Evolutionary conservation across 129 eudicot genomes (phyloP).

Genomic region (Glebionis coronaria): DNA sequence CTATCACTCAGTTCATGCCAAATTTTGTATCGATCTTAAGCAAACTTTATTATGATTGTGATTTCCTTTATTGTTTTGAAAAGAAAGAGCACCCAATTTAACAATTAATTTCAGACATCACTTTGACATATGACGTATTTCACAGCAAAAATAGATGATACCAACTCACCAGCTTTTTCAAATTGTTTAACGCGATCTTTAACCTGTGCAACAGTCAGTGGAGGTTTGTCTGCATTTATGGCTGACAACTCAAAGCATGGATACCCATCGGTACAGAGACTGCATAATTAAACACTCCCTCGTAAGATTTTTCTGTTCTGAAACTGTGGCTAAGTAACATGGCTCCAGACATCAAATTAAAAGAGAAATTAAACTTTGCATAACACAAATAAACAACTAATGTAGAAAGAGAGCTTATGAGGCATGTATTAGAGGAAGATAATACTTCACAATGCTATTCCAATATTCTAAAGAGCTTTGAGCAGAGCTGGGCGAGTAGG

Average conservation of each 20-base stretch:
- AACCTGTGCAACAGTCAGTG: slow-evolving; percentile 63
- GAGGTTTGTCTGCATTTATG: slow-evolving; percentile 94
- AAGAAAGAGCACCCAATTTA: too few species aligned
- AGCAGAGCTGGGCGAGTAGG: neutral
- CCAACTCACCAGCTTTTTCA: slow-evolving; percentile 72
- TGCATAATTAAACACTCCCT: slow-evolving; percentile 36
- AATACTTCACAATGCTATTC: neutral
- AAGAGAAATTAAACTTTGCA: neutral
- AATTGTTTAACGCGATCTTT: slow-evolving; percentile 82
- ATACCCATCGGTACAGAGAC: slow-evolving; percentile 73
- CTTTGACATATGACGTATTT: too few species aligned
- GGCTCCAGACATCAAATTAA: neutral
- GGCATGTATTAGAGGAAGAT: slow-evolving; percentile 4
- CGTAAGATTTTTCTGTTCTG: neutral
- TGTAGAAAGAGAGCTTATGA: neutral
- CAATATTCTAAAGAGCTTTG: neutral
- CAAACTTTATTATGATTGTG: too few species aligned
- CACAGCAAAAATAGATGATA: neutral
- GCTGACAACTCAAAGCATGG: slow-evolving; percentile 97
- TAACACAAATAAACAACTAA: slow-evolving; percentile 1
- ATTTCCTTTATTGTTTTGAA: too few species aligned
- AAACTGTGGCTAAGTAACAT: neutral
- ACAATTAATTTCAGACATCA: too few species aligned
- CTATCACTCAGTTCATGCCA: neutral
- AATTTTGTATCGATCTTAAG: too few species aligned